Evolutionary conservation across 805 yeast species (phyloP).

Genomic region (Candida krabiensis): DNA sequence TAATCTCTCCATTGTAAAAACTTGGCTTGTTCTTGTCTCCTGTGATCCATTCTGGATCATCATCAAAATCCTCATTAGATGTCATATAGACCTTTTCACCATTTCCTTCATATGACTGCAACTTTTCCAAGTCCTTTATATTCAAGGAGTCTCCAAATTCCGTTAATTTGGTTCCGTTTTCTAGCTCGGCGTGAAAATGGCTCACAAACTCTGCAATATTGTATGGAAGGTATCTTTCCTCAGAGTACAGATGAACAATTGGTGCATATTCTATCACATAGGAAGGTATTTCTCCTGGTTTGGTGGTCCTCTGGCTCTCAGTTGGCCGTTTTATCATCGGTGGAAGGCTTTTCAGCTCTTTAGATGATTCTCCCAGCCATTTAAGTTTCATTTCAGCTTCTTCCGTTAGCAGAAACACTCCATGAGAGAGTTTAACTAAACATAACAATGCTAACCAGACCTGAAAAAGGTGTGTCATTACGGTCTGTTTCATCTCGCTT

Average conservation of each 20-base stretch:
- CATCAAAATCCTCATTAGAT: conserved; percentile 66
- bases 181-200: conserved; percentile 59
- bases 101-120: conserved; percentile 32
- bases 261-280: conserved; percentile 72
- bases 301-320: conserved; percentile 36
- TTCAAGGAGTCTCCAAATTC: conserved; percentile 24
- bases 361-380: conserved; percentile 13
- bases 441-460: too few relatives aligned
- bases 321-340: conserved; percentile 37
- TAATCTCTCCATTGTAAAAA: conserved; percentile 66
- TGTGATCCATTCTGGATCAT: conserved; percentile 82
- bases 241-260: conserved; percentile 80
- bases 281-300: conserved; percentile 58
- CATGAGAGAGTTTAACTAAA: too few relatives aligned
- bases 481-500: too few relatives aligned
- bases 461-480: too few relatives aligned
- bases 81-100: conserved; percentile 54
- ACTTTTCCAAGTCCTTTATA: conserved; percentile 34
- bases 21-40: conserved; percentile 70
- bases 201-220: conserved; percentile 69
- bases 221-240: conserved; percentile 83
- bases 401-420: too few relatives aligned
- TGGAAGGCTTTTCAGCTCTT: conserved; percentile 31
- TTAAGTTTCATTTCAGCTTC: conserved; percentile 13
- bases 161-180: conserved; percentile 44